Evolutionary conservation across 176 grass and related monocot species (phyloP), one percentile per base, ranked within the genome.

Genomic region (Avena atlantica): DNA sequence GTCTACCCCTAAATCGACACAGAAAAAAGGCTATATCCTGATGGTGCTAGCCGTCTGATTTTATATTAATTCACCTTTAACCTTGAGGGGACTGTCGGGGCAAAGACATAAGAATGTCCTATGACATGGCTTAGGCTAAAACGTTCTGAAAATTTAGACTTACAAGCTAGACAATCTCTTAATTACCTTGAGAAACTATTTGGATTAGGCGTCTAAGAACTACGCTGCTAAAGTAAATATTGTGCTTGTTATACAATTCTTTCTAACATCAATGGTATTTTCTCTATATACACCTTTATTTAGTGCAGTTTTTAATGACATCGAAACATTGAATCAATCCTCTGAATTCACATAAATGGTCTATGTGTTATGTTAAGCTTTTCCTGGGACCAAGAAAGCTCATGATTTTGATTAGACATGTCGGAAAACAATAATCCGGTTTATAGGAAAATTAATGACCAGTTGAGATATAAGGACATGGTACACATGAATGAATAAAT

Each of bases 401-500:
- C 61, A 79, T 70, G 56, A 58, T 27, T 66, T 66, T 47, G 31
- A 58, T 70, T 2, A 70, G 60, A 24, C 48, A 23, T 49, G 8
- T 61, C 13, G 45, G 7, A 4, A 78, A 63, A 67, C 64, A 15
- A 14, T 44, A 73, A 63, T 40, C 21, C 2, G 20, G 36, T 52
- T 63, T 31, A 70, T 13, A 61, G 3, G 6, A 50, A 27, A 9
- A 4, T 63, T 10, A 50, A 50, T 74, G 13, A 4, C 3, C 19
- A 11, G 19, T 70, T 45, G 25, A 64, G 58, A 87, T 74, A 66
- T 4, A 20, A 65, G 45, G 53, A 23, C 23, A 89, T 66, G 27
- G 31, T 45, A 52, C 58, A 74, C 48, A 45, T 63, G 76, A 57
- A 45, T 63, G 76, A 15, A 80, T 58, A 58, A 44, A 72, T 55